Evolutionary conservation across 2,329 filamentous ascomycete species (phyloP).

Genomic region (Beauveria australis): DNA sequence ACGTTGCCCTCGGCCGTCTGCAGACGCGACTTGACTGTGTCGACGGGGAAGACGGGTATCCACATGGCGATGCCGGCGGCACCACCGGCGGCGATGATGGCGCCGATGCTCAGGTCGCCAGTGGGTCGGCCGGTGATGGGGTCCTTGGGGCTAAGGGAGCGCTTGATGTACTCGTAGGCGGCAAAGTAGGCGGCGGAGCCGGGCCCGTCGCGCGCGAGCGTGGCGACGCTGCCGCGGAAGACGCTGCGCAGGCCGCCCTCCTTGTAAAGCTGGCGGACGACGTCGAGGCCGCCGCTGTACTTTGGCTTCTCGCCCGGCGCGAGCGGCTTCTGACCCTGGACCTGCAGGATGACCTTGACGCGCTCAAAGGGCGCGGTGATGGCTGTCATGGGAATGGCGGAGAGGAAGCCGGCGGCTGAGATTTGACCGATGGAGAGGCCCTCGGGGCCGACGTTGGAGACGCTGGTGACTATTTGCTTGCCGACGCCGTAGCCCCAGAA

Average conservation of each 20-base stretch:
- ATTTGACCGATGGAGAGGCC: constrained; percentile 81
- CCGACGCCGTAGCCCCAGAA: constrained; percentile 92
- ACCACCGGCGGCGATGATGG: constrained; percentile 79
- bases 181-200: constrained; percentile 95
- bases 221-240: constrained; percentile 85
- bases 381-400: constrained; percentile 90
- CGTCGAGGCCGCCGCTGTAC: constrained; percentile 80
- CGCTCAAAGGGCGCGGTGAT: constrained; percentile 99
- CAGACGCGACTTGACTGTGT: constrained; percentile 89
- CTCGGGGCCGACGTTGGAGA: constrained; percentile 56
- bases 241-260: constrained; percentile 86
- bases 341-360: constrained; percentile 96
- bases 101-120: constrained; percentile 71
- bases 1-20: constrained; percentile 86
- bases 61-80: constrained; percentile 96
- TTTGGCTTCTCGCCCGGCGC: constrained; percentile 86
- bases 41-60: constrained; percentile 96
- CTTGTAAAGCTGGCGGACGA: constrained; percentile 85
- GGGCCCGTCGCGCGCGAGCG: constrained; percentile 85
- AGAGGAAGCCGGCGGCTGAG: constrained; percentile 92
- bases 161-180: constrained; percentile 93
- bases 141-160: constrained; percentile 74
- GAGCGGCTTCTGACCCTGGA: constrained; percentile 87
- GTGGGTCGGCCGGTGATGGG: constrained; percentile 60
- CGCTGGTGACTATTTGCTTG: constrained; percentile 71